phyloP scores from a whole-genome alignment of 257 asterid genomes.

The Jaltomata sinuosa region DNA sequence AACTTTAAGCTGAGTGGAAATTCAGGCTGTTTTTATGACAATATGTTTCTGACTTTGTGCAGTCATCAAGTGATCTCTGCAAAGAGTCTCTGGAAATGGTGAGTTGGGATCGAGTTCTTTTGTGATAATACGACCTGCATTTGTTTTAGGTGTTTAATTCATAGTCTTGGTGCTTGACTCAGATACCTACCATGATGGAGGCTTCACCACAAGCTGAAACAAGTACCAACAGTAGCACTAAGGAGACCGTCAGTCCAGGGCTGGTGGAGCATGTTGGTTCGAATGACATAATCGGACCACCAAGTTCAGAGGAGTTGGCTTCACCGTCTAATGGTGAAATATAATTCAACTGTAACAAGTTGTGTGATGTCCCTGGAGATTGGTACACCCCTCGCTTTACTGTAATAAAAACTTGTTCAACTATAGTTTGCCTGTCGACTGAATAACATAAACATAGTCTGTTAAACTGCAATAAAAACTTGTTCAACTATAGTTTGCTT shows the following conservation, averaged over 20 bases:
- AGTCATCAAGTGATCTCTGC: slow-evolving; percentile 62
- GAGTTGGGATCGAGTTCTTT: slow-evolving; percentile 15
- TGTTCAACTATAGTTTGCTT: background rate
- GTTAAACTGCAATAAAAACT: background rate
- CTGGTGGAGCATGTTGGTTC: slow-evolving; percentile 14
- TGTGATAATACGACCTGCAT: background rate
- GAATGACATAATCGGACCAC: slow-evolving; percentile 46
- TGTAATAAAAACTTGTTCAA: background rate
- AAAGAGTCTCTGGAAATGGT: slow-evolving; percentile 74
- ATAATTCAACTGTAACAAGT: slow-evolving; percentile 56
- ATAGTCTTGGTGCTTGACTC: slow-evolving; percentile 10
- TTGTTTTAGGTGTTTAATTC: background rate
- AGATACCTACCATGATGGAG: slow-evolving; percentile 57
- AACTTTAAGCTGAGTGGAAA: background rate
- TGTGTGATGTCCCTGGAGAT: slow-evolving; percentile 28
- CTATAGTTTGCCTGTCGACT: background rate
- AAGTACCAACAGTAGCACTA: slow-evolving; percentile 21
- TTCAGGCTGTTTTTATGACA: background rate
- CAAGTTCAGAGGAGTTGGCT: slow-evolving; percentile 66
- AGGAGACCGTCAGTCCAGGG: slow-evolving; percentile 43
- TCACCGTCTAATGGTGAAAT: slow-evolving; percentile 46
- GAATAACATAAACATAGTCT: background rate
- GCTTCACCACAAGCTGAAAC: slow-evolving; percentile 41
- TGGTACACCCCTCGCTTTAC: background rate
- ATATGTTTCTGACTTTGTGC: slow-evolving; percentile 33